Evolutionary conservation across 176 grass and related monocot genomes (phyloP), one percentile per base, ranked within the genome.

Genomic region (Dactylis glomerata): DNA sequence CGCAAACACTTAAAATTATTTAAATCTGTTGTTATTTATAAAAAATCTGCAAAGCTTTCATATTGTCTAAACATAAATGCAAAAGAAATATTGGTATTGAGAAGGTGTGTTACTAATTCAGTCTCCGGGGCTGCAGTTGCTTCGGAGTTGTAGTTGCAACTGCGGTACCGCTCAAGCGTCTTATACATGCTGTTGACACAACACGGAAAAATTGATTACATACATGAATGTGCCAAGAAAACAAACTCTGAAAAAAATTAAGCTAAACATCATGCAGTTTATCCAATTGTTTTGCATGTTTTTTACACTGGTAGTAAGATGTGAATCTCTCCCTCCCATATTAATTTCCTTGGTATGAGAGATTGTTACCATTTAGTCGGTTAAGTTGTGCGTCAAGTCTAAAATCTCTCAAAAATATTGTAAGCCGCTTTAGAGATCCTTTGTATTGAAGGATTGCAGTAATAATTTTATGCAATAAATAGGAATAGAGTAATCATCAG

Each of bases 101-200:
- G 33, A 73, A 75, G 17, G 10, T 83, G 56, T 59, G 3, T 13
- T 94, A 97, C 94, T 75, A 73, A 34, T 73, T 97, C 91, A 66
- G 86, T 86, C 68, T 97, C 88, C 41, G 90, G 64, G 68, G 92
- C 75, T 62, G 66, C 73, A 47, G 80, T 73, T 68, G 85, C 73
- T 66, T 91, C 80, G 3, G 83, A 79, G 69, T 80, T 87, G 72
- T 87, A 89, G 78, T 54, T 92, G 61, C 94, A 89, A 67, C 85
- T 97, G 79, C 93, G 92, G 69, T 97, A 97, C 59, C 86, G 89
- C 73, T 97, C 92, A 32, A 97, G 73, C 75, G 92, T 94, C 85
- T 91, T 94, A 80, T 90, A 88, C 81, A 97, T 89, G 86, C 94
- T 97, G 88, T 56, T 65, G 28, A 42, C 16, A 73, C 24, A 82